A percentile compares a stretch with the other conserved stretches of the same genome.
Evolutionary conservation across 495 filamentous ascomycete species (phyloP).

Genomic region (Chaetomium cochliodes): DNA sequence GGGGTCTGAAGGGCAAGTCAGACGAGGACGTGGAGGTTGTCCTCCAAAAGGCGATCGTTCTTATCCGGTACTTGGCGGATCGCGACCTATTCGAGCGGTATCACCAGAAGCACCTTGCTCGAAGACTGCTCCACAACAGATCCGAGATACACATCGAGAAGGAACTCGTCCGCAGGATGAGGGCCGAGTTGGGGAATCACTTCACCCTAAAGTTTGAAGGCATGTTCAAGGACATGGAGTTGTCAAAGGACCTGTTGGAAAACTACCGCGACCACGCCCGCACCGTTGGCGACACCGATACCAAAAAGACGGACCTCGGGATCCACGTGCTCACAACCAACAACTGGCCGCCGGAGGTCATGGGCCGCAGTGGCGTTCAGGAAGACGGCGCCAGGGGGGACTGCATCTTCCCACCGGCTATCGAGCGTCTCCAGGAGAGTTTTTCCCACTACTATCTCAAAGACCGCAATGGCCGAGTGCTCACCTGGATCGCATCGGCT

Average conservation of each 20-base stretch:
- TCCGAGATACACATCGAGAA: constrained; percentile 86
- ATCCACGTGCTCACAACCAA: constrained; percentile 88
- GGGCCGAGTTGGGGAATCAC: constrained; percentile 87
- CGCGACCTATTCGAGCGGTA: constrained; percentile 97
- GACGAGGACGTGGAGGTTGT: constrained; percentile 84
- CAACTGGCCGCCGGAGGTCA: constrained; percentile 88
- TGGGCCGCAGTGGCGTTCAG: constrained; percentile 50
- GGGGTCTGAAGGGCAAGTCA: constrained; percentile 88
- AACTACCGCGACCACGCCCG: constrained; percentile 70
- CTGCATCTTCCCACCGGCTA: constrained; percentile 70
- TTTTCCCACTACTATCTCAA: constrained; percentile 89
- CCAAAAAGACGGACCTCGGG: constrained; percentile 69
- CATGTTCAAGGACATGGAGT: constrained; percentile 97
- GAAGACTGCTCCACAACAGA: constrained; percentile 79
- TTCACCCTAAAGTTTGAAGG: constrained; percentile 91
- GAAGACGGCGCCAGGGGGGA: constrained; percentile 53
- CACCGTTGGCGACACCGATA: constrained; percentile 61
- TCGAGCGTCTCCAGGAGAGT: constrained; percentile 75
- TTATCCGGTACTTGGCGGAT: constrained; percentile 82
- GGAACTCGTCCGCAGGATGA: constrained; percentile 95
- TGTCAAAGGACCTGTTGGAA: constrained; percentile 79
- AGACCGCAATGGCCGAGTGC: constrained; percentile 78
- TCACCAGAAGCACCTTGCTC: constrained; percentile 95
- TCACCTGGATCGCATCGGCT: constrained; percentile 71
- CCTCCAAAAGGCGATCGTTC: constrained; percentile 83